phyloP scores from a whole-genome alignment of 257 asterid species.

The Prunella vulgaris region DNA sequence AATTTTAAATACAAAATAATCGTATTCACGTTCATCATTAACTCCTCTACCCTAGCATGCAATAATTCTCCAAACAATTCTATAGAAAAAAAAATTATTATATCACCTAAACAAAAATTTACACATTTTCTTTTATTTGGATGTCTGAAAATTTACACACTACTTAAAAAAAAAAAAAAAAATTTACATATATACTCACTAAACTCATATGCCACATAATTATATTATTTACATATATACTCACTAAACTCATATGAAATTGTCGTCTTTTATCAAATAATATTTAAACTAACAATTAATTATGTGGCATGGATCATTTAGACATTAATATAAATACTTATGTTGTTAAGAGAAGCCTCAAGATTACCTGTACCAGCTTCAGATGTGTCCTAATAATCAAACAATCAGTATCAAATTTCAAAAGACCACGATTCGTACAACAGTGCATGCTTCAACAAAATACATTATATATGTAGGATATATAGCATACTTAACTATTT shows the following conservation, averaged over 20 bases:
- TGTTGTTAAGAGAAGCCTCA: conserved; percentile 28
- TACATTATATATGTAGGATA: conserved; percentile 22
- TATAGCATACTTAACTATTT: not conserved
- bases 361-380: conserved; percentile 35
- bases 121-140: too few species aligned
- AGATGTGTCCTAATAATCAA: conserved; percentile 28
- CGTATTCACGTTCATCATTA: conserved; percentile 4
- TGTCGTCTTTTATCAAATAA: too few species aligned
- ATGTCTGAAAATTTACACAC: too few species aligned
- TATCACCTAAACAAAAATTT: not conserved
- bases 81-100: not conserved
- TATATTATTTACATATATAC: too few species aligned
- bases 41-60: not conserved
- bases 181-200: too few species aligned
- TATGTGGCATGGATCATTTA: too few species aligned
- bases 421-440: conserved; percentile 23
- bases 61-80: not conserved
- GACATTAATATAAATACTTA: not conserved
- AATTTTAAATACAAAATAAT: not conserved
- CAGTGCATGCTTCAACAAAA: conserved; percentile 24
- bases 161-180: too few species aligned
- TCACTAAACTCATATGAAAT: too few species aligned
- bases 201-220: too few species aligned
- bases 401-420: conserved; percentile 29
- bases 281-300: too few species aligned